phyloP scores from a whole-genome alignment of 306 rosid genomes.

The apple (Malus domestica) region ASM211411v1 NC_041803.1:49726501-49727000 shows the following conservation, averaged over 20 bases:
- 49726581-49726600: too few relatives aligned
- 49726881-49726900: conserved; percentile 81
- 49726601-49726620: too few relatives aligned
- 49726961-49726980: conserved; percentile 84
- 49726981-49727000: conserved; percentile 79
- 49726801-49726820: not conserved
- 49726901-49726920: conserved; percentile 45
- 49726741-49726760: not conserved
- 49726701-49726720: too few relatives aligned
- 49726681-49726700: too few relatives aligned
- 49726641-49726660: too few relatives aligned
- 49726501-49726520: not conserved
- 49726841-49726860: conserved; percentile 93
- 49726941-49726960: conserved; percentile 68
- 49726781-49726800: not conserved
- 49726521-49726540: not conserved
- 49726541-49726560: too few relatives aligned
- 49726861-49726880: conserved; percentile 60
- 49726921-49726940: conserved; percentile 57
- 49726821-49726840: conserved; percentile 18
- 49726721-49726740: too few relatives aligned
- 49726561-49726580: too few relatives aligned
- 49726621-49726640: too few relatives aligned
- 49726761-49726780: not conserved
- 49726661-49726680: too few relatives aligned